These are phyloP conservation scores for Solanum chilense DNA, from an alignment of 257 asterid genomes.

Conservation along the genomic window DNA sequence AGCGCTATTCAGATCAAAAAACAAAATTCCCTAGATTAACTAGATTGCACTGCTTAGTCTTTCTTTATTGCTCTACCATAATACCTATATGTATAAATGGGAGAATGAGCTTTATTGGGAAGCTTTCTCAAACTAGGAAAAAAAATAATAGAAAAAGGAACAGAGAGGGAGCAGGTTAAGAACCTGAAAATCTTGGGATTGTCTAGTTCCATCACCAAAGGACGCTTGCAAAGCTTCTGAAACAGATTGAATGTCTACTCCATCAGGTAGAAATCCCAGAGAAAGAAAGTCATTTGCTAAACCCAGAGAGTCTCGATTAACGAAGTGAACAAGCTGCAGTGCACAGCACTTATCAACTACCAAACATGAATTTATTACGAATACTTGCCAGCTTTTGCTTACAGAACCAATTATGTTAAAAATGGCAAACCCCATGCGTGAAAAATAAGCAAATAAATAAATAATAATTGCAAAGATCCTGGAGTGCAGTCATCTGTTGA, in stretches of 20 bases:
- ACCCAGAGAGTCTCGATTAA: slow-evolving; percentile 86
- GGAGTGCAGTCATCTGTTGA: neutral
- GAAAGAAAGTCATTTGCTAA: slow-evolving; percentile 92
- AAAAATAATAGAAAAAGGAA: neutral
- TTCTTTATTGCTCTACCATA: neutral
- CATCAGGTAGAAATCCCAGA: slow-evolving; percentile 93
- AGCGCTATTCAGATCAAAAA: neutral
- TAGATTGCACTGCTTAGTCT: neutral
- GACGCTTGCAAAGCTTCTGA: slow-evolving; percentile 81
- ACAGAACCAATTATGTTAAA: neutral
- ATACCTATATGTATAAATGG: neutral
- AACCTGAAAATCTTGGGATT: slow-evolving; percentile 96
- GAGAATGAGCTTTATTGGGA: neutral
- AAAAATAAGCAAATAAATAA: neutral
- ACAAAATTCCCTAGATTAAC: neutral
- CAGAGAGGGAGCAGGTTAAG: neutral
- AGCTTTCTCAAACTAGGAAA: neutral
- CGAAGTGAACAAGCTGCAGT: slow-evolving; percentile 92
- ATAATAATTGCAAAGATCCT: neutral
- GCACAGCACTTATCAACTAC: neutral
- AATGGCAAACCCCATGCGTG: neutral
- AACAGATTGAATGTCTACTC: slow-evolving; percentile 57
- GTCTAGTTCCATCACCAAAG: slow-evolving; percentile 70
- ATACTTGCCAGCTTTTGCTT: neutral
- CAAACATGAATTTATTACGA: neutral